phyloP scores from a whole-genome alignment of 176 grass and related monocot species.

The Musa schizocarpa region DNA sequence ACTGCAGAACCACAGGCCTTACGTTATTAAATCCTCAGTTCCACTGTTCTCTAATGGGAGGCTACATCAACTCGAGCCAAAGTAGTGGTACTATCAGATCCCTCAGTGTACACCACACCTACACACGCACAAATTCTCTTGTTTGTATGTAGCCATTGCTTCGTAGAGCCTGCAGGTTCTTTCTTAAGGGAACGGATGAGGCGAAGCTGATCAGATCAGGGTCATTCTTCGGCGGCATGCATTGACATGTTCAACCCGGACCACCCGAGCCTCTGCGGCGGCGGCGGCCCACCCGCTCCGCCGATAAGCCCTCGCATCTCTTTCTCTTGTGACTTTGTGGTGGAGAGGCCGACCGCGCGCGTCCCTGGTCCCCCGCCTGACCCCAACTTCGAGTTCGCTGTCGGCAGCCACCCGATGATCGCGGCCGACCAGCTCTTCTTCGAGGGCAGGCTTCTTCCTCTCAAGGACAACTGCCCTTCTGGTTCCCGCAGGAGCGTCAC shows the following conservation, averaged over 20 bases:
- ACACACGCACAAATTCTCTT: too few relatives aligned
- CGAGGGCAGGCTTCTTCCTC: slow-evolving; percentile 73
- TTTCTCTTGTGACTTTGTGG: slow-evolving; percentile 85
- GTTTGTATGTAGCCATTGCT: too few relatives aligned
- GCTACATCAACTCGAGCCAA: too few relatives aligned
- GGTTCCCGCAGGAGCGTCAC: background rate
- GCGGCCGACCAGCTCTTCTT: slow-evolving; percentile 82
- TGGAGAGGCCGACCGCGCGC: slow-evolving; percentile 41
- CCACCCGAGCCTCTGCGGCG: slow-evolving; percentile 34
- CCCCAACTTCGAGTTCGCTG: slow-evolving; percentile 85
- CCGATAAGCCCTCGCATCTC: slow-evolving; percentile 67
- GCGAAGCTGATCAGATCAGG: background rate
- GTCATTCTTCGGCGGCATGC: slow-evolving; percentile 53
- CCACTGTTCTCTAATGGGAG: too few relatives aligned
- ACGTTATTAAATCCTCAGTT: too few relatives aligned
- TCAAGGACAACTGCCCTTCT: slow-evolving; percentile 29
- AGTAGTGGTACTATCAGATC: too few relatives aligned
- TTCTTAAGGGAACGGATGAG: too few relatives aligned
- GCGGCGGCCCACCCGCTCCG: background rate
- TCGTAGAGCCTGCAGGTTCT: too few relatives aligned
- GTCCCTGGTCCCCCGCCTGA: slow-evolving; percentile 19
- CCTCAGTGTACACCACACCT: too few relatives aligned
- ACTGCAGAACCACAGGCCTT: too few relatives aligned
- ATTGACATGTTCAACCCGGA: slow-evolving; percentile 85
- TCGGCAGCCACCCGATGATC: slow-evolving; percentile 81